Base-by-base conservation (phyloP, 805 yeast genomes). In the Candida oleophila region DNA sequence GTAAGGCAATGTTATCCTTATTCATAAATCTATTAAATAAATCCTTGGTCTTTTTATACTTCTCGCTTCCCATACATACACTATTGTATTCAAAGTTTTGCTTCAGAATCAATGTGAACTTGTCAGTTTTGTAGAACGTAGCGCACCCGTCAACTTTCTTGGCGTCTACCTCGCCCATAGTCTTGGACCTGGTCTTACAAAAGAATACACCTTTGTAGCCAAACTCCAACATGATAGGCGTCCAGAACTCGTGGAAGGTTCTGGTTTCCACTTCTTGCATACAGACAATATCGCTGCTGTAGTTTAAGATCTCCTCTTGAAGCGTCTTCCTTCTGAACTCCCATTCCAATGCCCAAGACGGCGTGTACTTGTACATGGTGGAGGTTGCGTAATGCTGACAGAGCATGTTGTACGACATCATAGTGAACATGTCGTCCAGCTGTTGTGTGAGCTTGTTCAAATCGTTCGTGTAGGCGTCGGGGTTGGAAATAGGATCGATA, bases 71-170 rank as follows among this genome's bases (percentile, higher is more conserved):
- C 82, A 85, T 81, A 64, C 89, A 87, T 45, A 83, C 82, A 51
- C 86, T 76, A 56, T 91, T 87, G 68, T 87, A 94, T 65, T 94
- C 99, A 48, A 92, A 76, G 34, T 81, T 73, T 50, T 82, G 85
- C 59, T 85, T 83, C 55, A 82, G 91, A 36, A 85, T 56, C 50
- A 91, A 72, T 48, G 80, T 77, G 66, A 92, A 89, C 60, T 85
- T 83, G 41, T 75, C 67, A 30, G 80, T 71, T 57, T 81, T 85
- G 73, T 78, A 94, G 62, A 92, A 92, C 1, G 91, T 83, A n/a
- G 97, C 97, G 76, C 99, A 94, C 11, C 99, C 99, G 65, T 94
- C 99, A 41, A 94, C 99, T 59, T 87, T 87, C 65, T 85, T 85
- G 21, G 95, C 83, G 55, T 89, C 96, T 49, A 70, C 73, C 49